Evolutionary conservation across 257 asterid species (phyloP), one percentile per base, ranked within the genome.

Genomic region (Eustoma russellianum): DNA sequence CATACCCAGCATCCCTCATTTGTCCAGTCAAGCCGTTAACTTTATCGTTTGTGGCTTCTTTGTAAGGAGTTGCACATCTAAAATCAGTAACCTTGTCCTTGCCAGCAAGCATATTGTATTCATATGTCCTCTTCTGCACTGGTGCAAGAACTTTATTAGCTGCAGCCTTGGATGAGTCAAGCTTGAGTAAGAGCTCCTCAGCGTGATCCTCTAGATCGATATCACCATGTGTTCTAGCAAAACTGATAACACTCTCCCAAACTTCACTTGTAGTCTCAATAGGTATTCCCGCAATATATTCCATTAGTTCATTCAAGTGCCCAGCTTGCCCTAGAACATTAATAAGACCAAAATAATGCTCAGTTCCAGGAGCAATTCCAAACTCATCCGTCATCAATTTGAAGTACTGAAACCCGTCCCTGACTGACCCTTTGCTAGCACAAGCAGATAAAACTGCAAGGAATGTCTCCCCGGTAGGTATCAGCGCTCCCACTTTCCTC

Each of bases 141-240:
- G 77, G 78, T 5, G 48, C 44, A 14, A 57, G 66, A 11, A 44
- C 5, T 35, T 55, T 64, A 41, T 61, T 58, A 19, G 47, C 41
- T 53, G n/a, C 33, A 16, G 46, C 49, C 41, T 47, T 59, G 43
- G 68, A 53, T 17, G 67, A 46, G 47, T 67, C 74, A 9, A 70
- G 57, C 57, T 41, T 38, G 48, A 45, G 41, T 40, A 75, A 55
- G 30, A 75, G 41, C 70, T 75, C 77, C 55, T 48, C 72, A 9
- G 59, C 56, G 3, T 15, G 72, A 60, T 75, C 73, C 63, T 75
- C 77, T 57, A 70, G 75, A 51, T 75, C 77, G 15, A 75, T 48
- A 35, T 75, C 63, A 24, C 81, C 81, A 38, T 75, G 75, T 18
- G 70, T 58, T 48, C 60, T 60, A 5, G 75, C 70, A 17, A 64